Conservation (phyloP, 2,329 filamentous ascomycete species). For the Penicillium sp. region DNA sequence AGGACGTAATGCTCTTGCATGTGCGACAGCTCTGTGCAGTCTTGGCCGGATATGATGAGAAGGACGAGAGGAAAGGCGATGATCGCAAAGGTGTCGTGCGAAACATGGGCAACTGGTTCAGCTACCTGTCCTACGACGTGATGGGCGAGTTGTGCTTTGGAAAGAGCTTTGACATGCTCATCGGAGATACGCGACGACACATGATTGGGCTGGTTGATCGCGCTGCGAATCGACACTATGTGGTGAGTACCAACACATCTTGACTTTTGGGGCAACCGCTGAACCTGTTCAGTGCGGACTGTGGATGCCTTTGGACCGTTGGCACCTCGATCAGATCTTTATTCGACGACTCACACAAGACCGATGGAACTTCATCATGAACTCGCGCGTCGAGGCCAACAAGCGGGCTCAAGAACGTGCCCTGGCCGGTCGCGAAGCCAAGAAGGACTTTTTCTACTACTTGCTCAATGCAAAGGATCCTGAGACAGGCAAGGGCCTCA, state of each 20-base stretch:
- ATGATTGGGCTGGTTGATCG: slow-evolving; percentile 66
- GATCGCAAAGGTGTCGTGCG: slow-evolving; percentile 27
- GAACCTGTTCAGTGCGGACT: slow-evolving; percentile 58
- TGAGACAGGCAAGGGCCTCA: slow-evolving; percentile 66
- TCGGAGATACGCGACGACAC: slow-evolving; percentile 53
- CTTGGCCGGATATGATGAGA: slow-evolving; percentile 20
- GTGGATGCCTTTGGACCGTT: slow-evolving; percentile 66
- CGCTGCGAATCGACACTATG: slow-evolving; percentile 66
- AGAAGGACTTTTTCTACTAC: slow-evolving; percentile 74
- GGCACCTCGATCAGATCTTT: slow-evolving; percentile 65
- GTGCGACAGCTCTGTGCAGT: slow-evolving; percentile 62
- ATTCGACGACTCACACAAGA: slow-evolving; percentile 66
- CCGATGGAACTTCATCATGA: slow-evolving; percentile 68
- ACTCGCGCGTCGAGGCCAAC: slow-evolving; percentile 65
- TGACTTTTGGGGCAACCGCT: background rate
- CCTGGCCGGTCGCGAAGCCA: slow-evolving; percentile 63
- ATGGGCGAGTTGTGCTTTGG: slow-evolving; percentile 54
- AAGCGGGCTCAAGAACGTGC: slow-evolving; percentile 59
- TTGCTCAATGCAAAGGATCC: slow-evolving; percentile 69
- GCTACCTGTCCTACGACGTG: slow-evolving; percentile 50
- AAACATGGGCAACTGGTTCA: slow-evolving; percentile 40
- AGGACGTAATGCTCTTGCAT: slow-evolving; percentile 64
- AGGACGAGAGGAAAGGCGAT: slow-evolving; percentile 13
- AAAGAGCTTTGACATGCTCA: slow-evolving; percentile 52
- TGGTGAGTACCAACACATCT: slow-evolving; percentile 50